Evolutionary conservation across 2,329 filamentous ascomycete species (phyloP).

Genomic region (Zelopaecilomyces penicillatus): DNA sequence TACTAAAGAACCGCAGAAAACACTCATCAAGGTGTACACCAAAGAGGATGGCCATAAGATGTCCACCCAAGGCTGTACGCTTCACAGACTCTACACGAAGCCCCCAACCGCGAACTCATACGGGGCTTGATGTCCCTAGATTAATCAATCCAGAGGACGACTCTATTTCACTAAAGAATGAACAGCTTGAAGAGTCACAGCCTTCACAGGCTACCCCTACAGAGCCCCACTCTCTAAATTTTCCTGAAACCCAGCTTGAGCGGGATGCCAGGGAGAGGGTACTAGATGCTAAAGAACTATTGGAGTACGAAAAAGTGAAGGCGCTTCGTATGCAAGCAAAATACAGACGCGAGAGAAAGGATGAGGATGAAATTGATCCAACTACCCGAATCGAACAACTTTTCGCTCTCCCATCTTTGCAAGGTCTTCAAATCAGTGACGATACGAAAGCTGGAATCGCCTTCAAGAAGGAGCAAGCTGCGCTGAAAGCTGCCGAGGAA

Average conservation of each 20-base stretch:
- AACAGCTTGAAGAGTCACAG: too few species aligned
- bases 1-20: conserved; percentile 19
- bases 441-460: conserved; percentile 17
- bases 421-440: conserved; percentile 20
- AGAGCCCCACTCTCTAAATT: too few species aligned
- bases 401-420: conserved; percentile 18
- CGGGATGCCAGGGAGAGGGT: neutral
- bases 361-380: conserved; percentile 6
- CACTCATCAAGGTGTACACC: conserved; percentile 12
- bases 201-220: too few species aligned
- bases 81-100: conserved; percentile 20
- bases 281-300: neutral
- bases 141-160: neutral
- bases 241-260: neutral
- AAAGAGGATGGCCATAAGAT: conserved; percentile 17
- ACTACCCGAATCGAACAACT: conserved; percentile 17
- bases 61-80: conserved; percentile 20
- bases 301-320: neutral
- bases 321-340: too few species aligned
- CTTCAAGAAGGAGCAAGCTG: conserved; percentile 16
- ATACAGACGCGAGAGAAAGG: too few species aligned
- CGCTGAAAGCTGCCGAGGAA: conserved; percentile 1
- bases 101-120: conserved; percentile 18
- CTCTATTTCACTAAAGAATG: too few species aligned
- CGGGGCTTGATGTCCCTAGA: conserved; percentile 18